These are phyloP conservation scores for Trichoderma sp. DNA, from an alignment of 2,329 filamentous ascomycete genomes.

Conservation along the genomic window DNA sequence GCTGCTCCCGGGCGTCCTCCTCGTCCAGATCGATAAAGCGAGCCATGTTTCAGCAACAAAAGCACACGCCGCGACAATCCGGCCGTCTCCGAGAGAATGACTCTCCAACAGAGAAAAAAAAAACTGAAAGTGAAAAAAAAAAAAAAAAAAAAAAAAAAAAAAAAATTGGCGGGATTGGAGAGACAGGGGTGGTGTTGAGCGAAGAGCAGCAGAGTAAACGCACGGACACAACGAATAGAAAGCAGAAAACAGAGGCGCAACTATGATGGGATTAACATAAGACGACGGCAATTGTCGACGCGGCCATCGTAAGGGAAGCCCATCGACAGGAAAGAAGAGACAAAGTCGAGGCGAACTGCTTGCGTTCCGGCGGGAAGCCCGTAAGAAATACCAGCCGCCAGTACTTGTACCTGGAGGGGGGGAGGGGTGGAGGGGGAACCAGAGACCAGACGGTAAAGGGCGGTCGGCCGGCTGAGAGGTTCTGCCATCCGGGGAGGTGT, in stretches of 20 bases:
- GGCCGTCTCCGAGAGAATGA: neutral
- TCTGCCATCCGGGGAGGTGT: neutral
- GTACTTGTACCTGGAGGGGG: neutral
- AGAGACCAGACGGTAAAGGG: conserved; percentile 5
- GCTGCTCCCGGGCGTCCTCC: conserved; percentile 19
- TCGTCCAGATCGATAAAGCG: conserved; percentile 26
- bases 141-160: neutral
- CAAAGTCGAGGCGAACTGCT: no score
- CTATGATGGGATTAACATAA: conserved; percentile 1
- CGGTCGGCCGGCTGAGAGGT: neutral
- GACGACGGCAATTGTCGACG: conserved; percentile 16
- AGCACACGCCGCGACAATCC: neutral
- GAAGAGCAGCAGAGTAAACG: neutral
- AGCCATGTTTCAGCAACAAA: conserved; percentile 21
- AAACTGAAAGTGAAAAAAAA: neutral
- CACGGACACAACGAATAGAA: neutral
- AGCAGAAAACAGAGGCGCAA: neutral
- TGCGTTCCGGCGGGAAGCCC: neutral
- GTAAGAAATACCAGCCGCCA: neutral
- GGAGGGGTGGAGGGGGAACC: no score
- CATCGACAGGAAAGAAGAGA: conserved; percentile 12
- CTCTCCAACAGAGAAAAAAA: neutral
- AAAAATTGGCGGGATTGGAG: neutral
- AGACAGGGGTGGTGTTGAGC: neutral
- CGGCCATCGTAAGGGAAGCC: conserved; percentile 19